phyloP scores from a whole-genome alignment of 805 yeast species.

The Alloascoidea africana region DNA sequence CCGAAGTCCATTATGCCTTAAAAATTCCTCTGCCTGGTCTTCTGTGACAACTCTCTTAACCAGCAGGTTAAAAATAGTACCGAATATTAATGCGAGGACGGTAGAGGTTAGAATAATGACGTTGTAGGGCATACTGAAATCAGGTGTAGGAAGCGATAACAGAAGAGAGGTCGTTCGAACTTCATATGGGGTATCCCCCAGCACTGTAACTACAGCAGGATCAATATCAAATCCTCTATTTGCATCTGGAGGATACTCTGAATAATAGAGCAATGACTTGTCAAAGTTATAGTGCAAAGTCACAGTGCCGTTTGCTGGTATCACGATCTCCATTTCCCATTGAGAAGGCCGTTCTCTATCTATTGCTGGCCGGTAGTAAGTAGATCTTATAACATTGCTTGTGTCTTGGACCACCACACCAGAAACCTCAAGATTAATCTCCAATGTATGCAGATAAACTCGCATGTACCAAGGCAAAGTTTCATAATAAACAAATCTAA shows the following conservation, averaged over 20 bases:
- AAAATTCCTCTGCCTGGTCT: slow-evolving; percentile 37
- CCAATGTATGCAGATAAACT: slow-evolving; percentile 58
- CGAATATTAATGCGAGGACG: slow-evolving; percentile 83
- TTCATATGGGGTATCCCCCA: slow-evolving; percentile 28
- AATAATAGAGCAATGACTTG: slow-evolving; percentile 66
- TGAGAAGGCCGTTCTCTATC: slow-evolving; percentile 78
- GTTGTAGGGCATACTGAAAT: slow-evolving; percentile 96
- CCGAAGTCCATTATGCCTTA: slow-evolving; percentile 8
- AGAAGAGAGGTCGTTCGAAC: slow-evolving; percentile 78
- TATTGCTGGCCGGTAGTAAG: slow-evolving; percentile 58
- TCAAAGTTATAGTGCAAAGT: slow-evolving; percentile 69
- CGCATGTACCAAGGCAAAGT: slow-evolving; percentile 90
- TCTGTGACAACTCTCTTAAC: slow-evolving; percentile 63
- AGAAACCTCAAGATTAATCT: slow-evolving; percentile 13
- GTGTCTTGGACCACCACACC: slow-evolving; percentile 13
- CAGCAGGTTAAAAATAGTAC: slow-evolving; percentile 66
- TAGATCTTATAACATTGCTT: slow-evolving; percentile 27
- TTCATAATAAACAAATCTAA: slow-evolving; percentile 53
- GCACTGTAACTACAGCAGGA: slow-evolving; percentile 65
- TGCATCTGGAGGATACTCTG: slow-evolving; percentile 99
- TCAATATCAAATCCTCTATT: slow-evolving; percentile 94
- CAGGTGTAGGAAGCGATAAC: slow-evolving; percentile 87
- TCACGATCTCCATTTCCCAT: slow-evolving; percentile 44
- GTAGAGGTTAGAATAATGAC: slow-evolving; percentile 91
- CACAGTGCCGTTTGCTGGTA: slow-evolving; percentile 53